Conservation (phyloP, 768 basidiomycete genomes). For the Cystoderma amianthinum region DNA sequence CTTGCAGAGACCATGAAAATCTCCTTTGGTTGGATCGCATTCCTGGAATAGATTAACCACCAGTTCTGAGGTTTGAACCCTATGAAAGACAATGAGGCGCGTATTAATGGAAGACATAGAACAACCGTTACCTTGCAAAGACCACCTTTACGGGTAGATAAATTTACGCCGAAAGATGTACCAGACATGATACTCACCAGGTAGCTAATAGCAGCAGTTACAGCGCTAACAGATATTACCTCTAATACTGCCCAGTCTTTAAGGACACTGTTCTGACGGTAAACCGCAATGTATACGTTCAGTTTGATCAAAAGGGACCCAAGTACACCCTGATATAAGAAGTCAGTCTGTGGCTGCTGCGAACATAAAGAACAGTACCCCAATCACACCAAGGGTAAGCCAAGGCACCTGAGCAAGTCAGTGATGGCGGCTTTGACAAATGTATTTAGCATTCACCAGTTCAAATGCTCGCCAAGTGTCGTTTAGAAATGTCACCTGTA, state of each 20-base stretch:
- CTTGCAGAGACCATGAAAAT: slow-evolving; percentile 81
- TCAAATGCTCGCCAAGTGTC: slow-evolving; percentile 71
- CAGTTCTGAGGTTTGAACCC: slow-evolving; percentile 72
- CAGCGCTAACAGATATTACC: slow-evolving; percentile 51
- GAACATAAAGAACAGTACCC: slow-evolving; percentile 36
- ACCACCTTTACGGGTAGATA: slow-evolving; percentile 47
- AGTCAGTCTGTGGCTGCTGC: background rate
- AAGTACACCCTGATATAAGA: slow-evolving; percentile 43
- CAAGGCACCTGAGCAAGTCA: slow-evolving; percentile 51
- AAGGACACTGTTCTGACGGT: slow-evolving; percentile 47
- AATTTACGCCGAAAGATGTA: background rate
- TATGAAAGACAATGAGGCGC: slow-evolving; percentile 13
- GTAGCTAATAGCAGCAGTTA: slow-evolving; percentile 69
- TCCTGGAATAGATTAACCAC: slow-evolving; percentile 82
- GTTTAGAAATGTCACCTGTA: slow-evolving; percentile 47
- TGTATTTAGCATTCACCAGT: slow-evolving; percentile 33
- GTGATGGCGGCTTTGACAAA: background rate
- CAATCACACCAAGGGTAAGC: slow-evolving; percentile 54
- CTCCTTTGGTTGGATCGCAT: slow-evolving; percentile 60
- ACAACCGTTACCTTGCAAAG: slow-evolving; percentile 42
- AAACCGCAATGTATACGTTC: slow-evolving; percentile 59
- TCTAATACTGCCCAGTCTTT: slow-evolving; percentile 60
- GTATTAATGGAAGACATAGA: background rate
- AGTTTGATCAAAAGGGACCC: slow-evolving; percentile 61
- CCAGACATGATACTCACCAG: slow-evolving; percentile 27